Base-by-base conservation (phyloP, 352 stramenopile species). In the Phytophthora pseudosyringae region DNA sequence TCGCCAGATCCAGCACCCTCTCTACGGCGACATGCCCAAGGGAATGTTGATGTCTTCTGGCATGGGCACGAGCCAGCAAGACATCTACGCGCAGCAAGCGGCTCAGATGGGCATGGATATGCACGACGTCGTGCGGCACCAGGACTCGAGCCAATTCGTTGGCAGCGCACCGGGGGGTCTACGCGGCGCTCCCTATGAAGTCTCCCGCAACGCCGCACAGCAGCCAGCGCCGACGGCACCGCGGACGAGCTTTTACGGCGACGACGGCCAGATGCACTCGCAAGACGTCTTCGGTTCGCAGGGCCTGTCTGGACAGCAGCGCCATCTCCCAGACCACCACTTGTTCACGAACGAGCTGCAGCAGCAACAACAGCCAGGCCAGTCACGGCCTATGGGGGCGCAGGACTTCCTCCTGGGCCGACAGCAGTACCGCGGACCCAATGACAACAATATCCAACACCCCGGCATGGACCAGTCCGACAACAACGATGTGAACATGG, bases 61-160 rank as follows among this genome's bases (percentile, higher is more conserved):
- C 1, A 55, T 87, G 46, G 66, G 69, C 28, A 54, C 63, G 6
- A 58, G 44, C 16, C 78, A 84, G 38, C 75, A 87, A 68, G 78
- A 87, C 28, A 67, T 87, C 6, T 87, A 85, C 36, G 65, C 33
- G 15, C 76, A 85, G 44, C 76, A 85, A 43, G 62, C 76, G 25
- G 71, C 76, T 38, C 76, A 82, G 38, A 81, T 85, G 68, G 68
- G 76, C 9, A 81, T 87, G 62, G 76, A 87, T 21, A 79, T 87
- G 62, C 78, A 87, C 45, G 78, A 85, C 33, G 73, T 85, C 16
- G 70, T 80, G 51, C 73, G 78, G 5, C 71, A 81, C 31, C 78
- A 84, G 41, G 69, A 83, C 45, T 71, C 69, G 33, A 63, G 57
- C 26, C 73, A 78, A 36, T 77, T 75, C 55, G 41, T 74, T 9